Percentiles rank a stretch among this genome's conserved stretches.
Evolutionary conservation across 306 rosid genomes (phyloP).

Genomic region (Mimosa pudica): DNA sequence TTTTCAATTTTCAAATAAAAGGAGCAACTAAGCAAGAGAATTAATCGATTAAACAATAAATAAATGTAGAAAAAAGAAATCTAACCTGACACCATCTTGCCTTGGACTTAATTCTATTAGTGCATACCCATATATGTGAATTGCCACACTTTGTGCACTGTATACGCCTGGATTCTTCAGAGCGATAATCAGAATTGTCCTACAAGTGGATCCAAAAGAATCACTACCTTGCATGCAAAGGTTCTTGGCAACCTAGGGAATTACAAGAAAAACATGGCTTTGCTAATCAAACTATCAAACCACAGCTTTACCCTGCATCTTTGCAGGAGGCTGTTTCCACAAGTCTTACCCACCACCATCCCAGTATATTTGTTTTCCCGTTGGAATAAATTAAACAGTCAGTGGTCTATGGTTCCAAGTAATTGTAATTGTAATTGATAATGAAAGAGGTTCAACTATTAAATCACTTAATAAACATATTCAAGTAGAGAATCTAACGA

Average conservation of each 20-base stretch:
- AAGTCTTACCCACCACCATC: neutral
- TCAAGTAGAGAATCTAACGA: neutral
- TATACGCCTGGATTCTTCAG: slow-evolving; percentile 93
- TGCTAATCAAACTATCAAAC: slow-evolving; percentile 20
- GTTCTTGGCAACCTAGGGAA: slow-evolving; percentile 17
- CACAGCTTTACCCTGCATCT: neutral
- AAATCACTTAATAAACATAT: neutral
- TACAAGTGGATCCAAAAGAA: slow-evolving; percentile 40
- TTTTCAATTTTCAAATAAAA: neutral
- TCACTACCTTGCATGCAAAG: slow-evolving; percentile 29
- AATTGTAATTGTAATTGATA: neutral
- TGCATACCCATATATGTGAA: slow-evolving; percentile 98
- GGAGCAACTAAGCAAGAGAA: slow-evolving; percentile 11
- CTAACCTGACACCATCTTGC: slow-evolving; percentile 99
- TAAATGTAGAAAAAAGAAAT: slow-evolving; percentile 19
- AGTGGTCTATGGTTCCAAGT: neutral
- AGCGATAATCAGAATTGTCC: slow-evolving; percentile 68
- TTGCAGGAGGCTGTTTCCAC: neutral
- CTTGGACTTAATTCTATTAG: slow-evolving; percentile 84
- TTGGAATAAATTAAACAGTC: neutral
- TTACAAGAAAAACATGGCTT: slow-evolving; percentile 15
- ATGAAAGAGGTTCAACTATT: neutral
- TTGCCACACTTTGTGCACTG: slow-evolving; percentile 96
- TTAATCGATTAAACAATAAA: neutral
- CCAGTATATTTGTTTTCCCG: slow-evolving; percentile 1